A percentile compares a stretch with the other conserved stretches of the same genome.
phyloP scores from a whole-genome alignment of 2,329 filamentous ascomycete genomes.

The Magnaporthiopsis rhizophila region DNA sequence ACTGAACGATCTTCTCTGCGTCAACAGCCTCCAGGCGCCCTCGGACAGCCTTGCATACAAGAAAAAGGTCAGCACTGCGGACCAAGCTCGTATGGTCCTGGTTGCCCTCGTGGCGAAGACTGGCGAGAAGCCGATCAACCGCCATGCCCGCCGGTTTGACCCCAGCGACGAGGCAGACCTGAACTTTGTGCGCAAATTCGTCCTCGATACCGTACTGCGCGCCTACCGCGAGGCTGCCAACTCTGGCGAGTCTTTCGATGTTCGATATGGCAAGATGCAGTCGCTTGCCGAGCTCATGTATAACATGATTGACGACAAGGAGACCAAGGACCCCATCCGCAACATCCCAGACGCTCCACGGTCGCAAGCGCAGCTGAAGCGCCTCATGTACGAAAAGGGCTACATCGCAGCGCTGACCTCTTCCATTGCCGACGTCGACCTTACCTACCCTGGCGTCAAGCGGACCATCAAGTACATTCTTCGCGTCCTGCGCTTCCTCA shows the following conservation, averaged over 20 bases:
- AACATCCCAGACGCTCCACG: constrained; percentile 29
- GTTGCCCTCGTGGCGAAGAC: constrained; percentile 86
- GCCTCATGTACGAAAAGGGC: constrained; percentile 98
- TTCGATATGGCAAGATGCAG: constrained; percentile 81
- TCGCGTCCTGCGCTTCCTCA: constrained; percentile 78
- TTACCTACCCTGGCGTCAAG: constrained; percentile 90
- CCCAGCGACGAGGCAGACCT: constrained; percentile 76
- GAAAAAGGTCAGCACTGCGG: constrained; percentile 78
- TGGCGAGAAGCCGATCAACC: constrained; percentile 61
- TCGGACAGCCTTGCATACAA: constrained; percentile 69
- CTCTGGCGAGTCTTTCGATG: constrained; percentile 72
- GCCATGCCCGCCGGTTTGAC: constrained; percentile 47
- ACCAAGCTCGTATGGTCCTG: constrained; percentile 77
- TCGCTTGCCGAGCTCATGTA: constrained; percentile 87
- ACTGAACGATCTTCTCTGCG: constrained; percentile 65
- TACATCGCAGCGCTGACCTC: constrained; percentile 82
- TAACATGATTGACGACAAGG: constrained; percentile 78
- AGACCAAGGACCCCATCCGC: constrained; percentile 51
- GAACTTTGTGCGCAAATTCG: constrained; percentile 87
- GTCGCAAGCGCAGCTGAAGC: constrained; percentile 77
- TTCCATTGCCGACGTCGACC: constrained; percentile 89
- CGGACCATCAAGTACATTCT: constrained; percentile 94
- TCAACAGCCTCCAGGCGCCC: constrained; percentile 50
- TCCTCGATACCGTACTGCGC: constrained; percentile 85
- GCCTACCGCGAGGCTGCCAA: constrained; percentile 82